Evolutionary conservation across 2,329 filamentous ascomycete species (phyloP), one percentile per base, ranked within the genome.

Genomic region (Cryphonectria naterciae): DNA sequence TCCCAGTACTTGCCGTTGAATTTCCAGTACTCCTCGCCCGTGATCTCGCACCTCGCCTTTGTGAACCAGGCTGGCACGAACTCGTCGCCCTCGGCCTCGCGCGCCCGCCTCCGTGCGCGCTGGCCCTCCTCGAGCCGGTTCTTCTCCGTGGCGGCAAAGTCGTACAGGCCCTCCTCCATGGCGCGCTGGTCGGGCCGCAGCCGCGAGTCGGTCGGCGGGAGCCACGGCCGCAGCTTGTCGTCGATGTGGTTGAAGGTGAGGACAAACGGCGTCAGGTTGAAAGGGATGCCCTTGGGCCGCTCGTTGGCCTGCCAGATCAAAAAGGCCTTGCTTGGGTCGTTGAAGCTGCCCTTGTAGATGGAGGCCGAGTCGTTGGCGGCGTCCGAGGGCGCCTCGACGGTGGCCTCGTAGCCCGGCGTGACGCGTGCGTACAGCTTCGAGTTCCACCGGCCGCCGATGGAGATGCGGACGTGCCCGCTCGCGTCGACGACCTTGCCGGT

Each of bases 101-200:
- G 86, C 71, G 86, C 83, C 68, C 93, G 84, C 73, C 96, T 85
- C 71, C 91, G 91, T 13, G 91, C 90, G 72, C 96, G 87, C 84
- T 99, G 96, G 74, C 91, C 94, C 83, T 98, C 93, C 81, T 99
- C 96, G 0, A 99, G 88, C 1, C 96, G 87, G 77, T 95, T 96
- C 88, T 99, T 99, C 85, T 99, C 96, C 6, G 88, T 89, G 0
- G 95, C 96, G 1, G 96, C 96, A 72, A 96, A 86, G 77, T 98
- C 95, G 78, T 99, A 99, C 81, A 95, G 89, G n/a, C 95, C 96
- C 73, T 98, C 95, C 80, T 99, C 96, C 96, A 99, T 99, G 1
- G 96, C 96, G 15, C 96, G 88, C 83, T 99, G 96, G 80, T 99
- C 96, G 0, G 96, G 95, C 41, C 96, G 88, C 43, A 97, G 85